These are phyloP conservation scores for Septoria linicola DNA, from an alignment of 2,329 filamentous ascomycete genomes.

Conservation along the genomic window DNA sequence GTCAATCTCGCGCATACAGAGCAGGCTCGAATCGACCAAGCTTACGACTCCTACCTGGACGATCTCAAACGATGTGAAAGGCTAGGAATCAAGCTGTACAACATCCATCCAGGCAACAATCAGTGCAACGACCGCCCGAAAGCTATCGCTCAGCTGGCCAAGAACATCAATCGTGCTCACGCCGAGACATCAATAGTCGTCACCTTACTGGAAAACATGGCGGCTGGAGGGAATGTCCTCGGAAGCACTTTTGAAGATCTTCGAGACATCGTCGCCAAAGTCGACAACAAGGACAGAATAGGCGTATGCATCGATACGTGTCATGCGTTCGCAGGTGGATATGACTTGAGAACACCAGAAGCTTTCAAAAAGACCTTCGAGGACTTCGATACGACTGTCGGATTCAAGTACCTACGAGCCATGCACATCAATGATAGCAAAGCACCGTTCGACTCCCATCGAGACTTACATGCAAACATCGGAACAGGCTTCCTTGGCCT, in stretches of 20 bases:
- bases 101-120: constrained; percentile 91
- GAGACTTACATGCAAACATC: constrained; percentile 94
- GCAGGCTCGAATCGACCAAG: constrained; percentile 74
- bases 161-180: constrained; percentile 79
- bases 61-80: constrained; percentile 82
- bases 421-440: constrained; percentile 96
- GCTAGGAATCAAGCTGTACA: constrained; percentile 88
- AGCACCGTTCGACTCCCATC: constrained; percentile 74
- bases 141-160: constrained; percentile 76
- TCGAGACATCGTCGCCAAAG: constrained; percentile 73
- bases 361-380: constrained; percentile 71
- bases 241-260: constrained; percentile 85
- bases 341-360: constrained; percentile 76
- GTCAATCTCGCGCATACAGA: constrained; percentile 92
- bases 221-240: constrained; percentile 81
- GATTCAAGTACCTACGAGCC: constrained; percentile 75
- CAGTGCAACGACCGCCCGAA: constrained; percentile 59
- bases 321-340: constrained; percentile 90
- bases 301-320: constrained; percentile 97
- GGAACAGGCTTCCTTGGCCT: constrained; percentile 91
- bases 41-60: constrained; percentile 81
- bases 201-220: constrained; percentile 94
- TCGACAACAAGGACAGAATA: constrained; percentile 78
- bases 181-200: constrained; percentile 69
- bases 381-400: constrained; percentile 75